Evolutionary conservation across 2,329 filamentous ascomycete species (phyloP), one percentile per base, ranked within the genome.

Genomic region (Aureobasidium sp.): DNA sequence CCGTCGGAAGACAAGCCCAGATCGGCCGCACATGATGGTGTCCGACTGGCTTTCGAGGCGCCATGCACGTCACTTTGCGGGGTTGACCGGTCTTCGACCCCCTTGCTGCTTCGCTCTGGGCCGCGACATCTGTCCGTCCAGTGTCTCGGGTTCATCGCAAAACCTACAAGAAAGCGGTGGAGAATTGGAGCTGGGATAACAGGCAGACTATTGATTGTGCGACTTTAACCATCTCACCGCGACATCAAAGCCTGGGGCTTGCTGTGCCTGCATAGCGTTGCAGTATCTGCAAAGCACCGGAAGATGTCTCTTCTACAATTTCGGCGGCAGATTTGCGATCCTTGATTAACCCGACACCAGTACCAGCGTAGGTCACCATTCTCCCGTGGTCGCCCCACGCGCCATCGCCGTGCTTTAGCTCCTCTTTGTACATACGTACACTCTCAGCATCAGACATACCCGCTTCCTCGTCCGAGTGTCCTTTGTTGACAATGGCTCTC

Each of bases 361-460:
- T 82, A 2, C 84, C 85, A 7, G 82, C 84, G 75, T 85, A 87
- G 15, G 82, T 82, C 7, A 82, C 84, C 74, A 85, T 75, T 66
- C 84, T 77, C 3, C 79, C 82, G 25, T 78, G 69, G 0, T 66
- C 61, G 4, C 55, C 63, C 76, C 80, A 41, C n/a, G n/a, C 80
- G 59, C 81, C 75, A 25, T 70, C 70, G 70, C 82, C 79, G 2
- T 78, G 74, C 79, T 58, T 70, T 74, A 65, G 75, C 71, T 67
- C 83, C 65, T 78, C 71, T 29, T 75, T 68, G 71, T 79, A 77
- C 53, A 75, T 63, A 60, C 66, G 71, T 61, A 72, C 75, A 61
- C 77, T 78, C 61, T 78, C 75, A 15, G 74, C 72, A 37, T 75
- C 68, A 3, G 61, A 64, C 65, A 77, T 70, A 0, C 77, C 77